Evolutionary conservation across 2,329 filamentous ascomycete genomes (phyloP).

Genomic region (Microdochium paspali): DNA sequence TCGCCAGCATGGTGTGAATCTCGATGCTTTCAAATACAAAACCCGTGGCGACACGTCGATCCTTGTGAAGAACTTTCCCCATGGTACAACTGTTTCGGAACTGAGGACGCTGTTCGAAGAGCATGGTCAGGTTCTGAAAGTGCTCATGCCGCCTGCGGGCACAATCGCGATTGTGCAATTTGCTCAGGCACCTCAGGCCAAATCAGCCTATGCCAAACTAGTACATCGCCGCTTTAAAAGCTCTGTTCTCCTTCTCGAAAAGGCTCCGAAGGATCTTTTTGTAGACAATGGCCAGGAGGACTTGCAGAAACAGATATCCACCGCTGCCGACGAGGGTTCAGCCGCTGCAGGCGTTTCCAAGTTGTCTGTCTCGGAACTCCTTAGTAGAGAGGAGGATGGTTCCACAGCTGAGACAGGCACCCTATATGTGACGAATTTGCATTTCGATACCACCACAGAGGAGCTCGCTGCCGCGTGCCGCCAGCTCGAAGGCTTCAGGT

Average conservation of each 20-base stretch:
- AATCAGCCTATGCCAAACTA: conserved; percentile 72
- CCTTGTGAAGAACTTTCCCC: conserved; percentile 90
- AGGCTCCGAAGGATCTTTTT: conserved; percentile 80
- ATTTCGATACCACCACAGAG: conserved; percentile 77
- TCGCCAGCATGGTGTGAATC: conserved; percentile 74
- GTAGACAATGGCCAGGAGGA: conserved; percentile 18
- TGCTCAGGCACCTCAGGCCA: conserved; percentile 66
- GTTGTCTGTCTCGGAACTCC: conserved; percentile 57
- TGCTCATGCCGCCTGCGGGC: conserved; percentile 86
- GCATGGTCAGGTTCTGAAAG: conserved; percentile 69
- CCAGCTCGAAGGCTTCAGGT: conserved; percentile 78
- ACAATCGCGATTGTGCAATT: conserved; percentile 94
- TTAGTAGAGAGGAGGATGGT: conserved; percentile 44
- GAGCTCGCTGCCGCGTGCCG: conserved; percentile 69
- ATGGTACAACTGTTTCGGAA: conserved; percentile 70
- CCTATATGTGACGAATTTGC: conserved; percentile 87
- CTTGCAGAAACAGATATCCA: neutral
- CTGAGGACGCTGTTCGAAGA: conserved; percentile 75
- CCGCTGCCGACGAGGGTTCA: neutral
- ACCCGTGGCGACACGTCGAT: conserved; percentile 81
- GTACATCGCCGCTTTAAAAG: conserved; percentile 89
- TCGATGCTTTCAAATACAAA: conserved; percentile 81
- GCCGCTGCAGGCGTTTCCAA: conserved; percentile 31
- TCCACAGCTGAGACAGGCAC: conserved; percentile 62
- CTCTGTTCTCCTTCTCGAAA: conserved; percentile 86